Percentiles rank a stretch among this genome's conserved stretches.
phyloP scores from a whole-genome alignment of 148 eudicot genomes.

The Nepenthes gracilis region DNA sequence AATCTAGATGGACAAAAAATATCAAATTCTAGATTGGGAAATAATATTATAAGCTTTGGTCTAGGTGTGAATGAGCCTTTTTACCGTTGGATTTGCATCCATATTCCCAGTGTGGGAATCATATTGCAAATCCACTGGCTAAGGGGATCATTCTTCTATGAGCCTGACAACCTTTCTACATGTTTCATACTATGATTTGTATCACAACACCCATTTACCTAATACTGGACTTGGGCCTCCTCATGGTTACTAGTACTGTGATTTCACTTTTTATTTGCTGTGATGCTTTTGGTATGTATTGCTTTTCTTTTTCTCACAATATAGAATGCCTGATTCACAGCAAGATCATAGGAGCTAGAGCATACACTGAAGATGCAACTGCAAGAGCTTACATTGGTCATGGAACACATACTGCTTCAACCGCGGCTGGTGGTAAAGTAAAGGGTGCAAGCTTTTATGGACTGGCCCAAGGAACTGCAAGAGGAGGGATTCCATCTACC shows the following conservation, averaged over 20 bases:
- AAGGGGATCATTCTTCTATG: too few species aligned
- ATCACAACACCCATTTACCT: background rate
- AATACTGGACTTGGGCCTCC: too few species aligned
- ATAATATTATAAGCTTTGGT: too few species aligned
- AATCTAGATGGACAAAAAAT: too few species aligned
- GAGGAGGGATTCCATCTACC: conserved; percentile 47
- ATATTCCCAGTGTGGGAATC: too few species aligned
- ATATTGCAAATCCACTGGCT: too few species aligned
- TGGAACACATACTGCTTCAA: conserved; percentile 56
- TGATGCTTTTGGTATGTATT: background rate
- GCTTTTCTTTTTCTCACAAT: background rate
- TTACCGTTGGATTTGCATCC: too few species aligned
- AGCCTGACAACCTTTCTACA: too few species aligned
- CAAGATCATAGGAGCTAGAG: conserved; percentile 52
- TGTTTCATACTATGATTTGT: background rate
- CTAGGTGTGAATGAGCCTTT: too few species aligned
- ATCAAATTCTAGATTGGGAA: too few species aligned
- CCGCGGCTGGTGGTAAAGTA: conserved; percentile 32
- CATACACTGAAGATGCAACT: conserved; percentile 1
- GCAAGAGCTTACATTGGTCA: conserved; percentile 36
- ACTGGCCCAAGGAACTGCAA: conserved; percentile 26
- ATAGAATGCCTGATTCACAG: conserved; percentile 10
- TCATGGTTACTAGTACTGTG: too few species aligned
- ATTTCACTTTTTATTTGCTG: too few species aligned
- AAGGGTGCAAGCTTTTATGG: conserved; percentile 22